Conservation (phyloP, 352 stramenopile species). For the Globisporangium takayamanum region DNA sequence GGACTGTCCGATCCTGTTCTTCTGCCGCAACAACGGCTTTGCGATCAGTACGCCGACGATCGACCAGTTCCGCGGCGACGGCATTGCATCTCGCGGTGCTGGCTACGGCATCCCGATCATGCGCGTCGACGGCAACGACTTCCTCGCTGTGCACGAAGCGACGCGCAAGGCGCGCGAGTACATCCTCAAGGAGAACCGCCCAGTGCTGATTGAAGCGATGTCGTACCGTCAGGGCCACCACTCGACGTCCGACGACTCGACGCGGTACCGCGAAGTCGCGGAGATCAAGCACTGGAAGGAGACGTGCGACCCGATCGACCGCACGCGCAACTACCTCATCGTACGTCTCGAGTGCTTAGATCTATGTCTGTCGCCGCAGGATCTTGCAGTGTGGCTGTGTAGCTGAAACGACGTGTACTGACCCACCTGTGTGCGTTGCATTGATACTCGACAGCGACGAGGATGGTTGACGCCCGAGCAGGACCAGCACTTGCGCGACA, state of each 20-base stretch:
- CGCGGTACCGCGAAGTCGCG: slow-evolving; percentile 88
- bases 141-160: slow-evolving; percentile 94
- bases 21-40: slow-evolving; percentile 99
- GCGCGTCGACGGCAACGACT: slow-evolving; percentile 97
- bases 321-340: slow-evolving; percentile 89
- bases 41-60: slow-evolving; percentile 94
- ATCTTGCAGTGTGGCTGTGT: too few relatives aligned
- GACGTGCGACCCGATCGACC: slow-evolving; percentile 84
- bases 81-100: slow-evolving; percentile 90
- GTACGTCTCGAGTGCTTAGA: slow-evolving; percentile 21
- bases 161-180: slow-evolving; percentile 87
- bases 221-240: slow-evolving; percentile 98
- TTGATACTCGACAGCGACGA: slow-evolving; percentile 28
- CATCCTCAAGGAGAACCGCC: slow-evolving; percentile 83
- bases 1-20: slow-evolving; percentile 94
- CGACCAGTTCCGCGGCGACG: slow-evolving; percentile 97
- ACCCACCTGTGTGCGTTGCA: not conserved
- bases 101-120: slow-evolving; percentile 97
- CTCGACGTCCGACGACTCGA: slow-evolving; percentile 97
- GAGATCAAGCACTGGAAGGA: slow-evolving; percentile 93
- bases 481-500: slow-evolving; percentile 73
- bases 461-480: slow-evolving; percentile 88
- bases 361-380: not conserved
- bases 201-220: slow-evolving; percentile 97
- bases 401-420: slow-evolving; percentile 3